phyloP scores from a whole-genome alignment of 768 basidiomycete species.

The Boletus pseudopeckii region DNA sequence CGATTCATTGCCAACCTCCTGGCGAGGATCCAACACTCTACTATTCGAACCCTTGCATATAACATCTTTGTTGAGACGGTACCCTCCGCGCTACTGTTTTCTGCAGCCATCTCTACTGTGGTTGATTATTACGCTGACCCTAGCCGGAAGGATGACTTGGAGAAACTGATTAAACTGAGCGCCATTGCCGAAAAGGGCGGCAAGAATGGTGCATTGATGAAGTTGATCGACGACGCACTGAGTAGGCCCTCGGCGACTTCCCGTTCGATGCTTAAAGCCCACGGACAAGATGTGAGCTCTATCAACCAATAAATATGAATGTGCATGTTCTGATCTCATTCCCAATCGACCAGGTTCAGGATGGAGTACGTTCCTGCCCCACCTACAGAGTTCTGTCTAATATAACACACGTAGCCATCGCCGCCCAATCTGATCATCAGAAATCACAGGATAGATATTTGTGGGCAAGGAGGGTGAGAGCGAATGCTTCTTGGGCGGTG shows the following conservation, averaged over 20 bases:
- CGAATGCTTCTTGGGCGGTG: neutral
- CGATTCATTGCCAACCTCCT: conserved; percentile 19
- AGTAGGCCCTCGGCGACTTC: conserved; percentile 29
- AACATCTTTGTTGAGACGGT: conserved; percentile 52
- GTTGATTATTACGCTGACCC: conserved; percentile 58
- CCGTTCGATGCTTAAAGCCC: conserved; percentile 21
- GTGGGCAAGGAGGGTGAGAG: conserved; percentile 23
- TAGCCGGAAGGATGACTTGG: conserved; percentile 26
- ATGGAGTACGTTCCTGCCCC: conserved; percentile 33
- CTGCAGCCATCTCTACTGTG: conserved; percentile 51
- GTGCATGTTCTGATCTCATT: conserved; percentile 35
- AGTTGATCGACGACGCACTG: conserved; percentile 47
- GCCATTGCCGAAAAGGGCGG: conserved; percentile 24
- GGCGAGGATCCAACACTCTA: neutral
- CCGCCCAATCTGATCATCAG: conserved; percentile 1
- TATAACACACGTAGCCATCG: conserved; percentile 8
- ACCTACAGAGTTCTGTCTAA: neutral
- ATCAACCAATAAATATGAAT: neutral
- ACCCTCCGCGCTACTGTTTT: conserved; percentile 54
- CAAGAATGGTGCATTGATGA: conserved; percentile 33
- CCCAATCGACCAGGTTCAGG: conserved; percentile 36
- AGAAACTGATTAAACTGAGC: conserved; percentile 39
- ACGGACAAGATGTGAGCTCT: conserved; percentile 28
- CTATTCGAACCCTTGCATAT: conserved; percentile 39
- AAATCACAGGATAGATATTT: conserved; percentile 5